phyloP scores from a whole-genome alignment of 2,329 filamentous ascomycete species.

The Allantophomopsis lycopodina region DNA sequence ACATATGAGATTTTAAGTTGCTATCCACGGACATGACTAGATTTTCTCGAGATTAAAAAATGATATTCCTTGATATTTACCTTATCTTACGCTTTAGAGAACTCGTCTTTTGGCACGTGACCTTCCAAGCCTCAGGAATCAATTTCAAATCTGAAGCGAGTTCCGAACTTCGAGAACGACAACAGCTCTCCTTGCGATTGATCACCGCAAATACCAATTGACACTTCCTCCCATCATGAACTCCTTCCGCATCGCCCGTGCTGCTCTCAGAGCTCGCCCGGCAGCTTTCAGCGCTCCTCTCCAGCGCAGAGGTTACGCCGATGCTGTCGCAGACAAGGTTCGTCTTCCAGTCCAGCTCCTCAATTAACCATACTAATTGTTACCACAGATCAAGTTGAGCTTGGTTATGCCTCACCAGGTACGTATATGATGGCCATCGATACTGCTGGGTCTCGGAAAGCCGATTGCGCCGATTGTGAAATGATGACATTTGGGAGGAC shows the following conservation, averaged over 20 bases:
- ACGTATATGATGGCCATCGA: slow-evolving; percentile 26
- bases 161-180: slow-evolving; percentile 3
- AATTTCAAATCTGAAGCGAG: too few species aligned
- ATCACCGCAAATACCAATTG: slow-evolving; percentile 25
- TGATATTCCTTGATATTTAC: too few species aligned
- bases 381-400: slow-evolving; percentile 78
- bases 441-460: too few species aligned
- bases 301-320: slow-evolving; percentile 84
- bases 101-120: too few species aligned
- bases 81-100: too few species aligned
- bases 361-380: slow-evolving; percentile 14
- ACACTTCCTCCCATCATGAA: slow-evolving; percentile 56
- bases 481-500: too few species aligned
- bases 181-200: slow-evolving; percentile 8
- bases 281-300: slow-evolving; percentile 61
- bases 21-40: too few species aligned
- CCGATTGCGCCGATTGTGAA: too few species aligned
- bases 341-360: slow-evolving; percentile 16
- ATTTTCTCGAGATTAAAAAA: too few species aligned
- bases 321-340: slow-evolving; percentile 73
- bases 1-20: too few species aligned
- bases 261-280: slow-evolving; percentile 74
- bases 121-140: too few species aligned
- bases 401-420: slow-evolving; percentile 97
- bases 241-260: slow-evolving; percentile 83